Base-by-base conservation (phyloP, 306 rosid species). In the Cucurbita argyrosperma region DNA sequence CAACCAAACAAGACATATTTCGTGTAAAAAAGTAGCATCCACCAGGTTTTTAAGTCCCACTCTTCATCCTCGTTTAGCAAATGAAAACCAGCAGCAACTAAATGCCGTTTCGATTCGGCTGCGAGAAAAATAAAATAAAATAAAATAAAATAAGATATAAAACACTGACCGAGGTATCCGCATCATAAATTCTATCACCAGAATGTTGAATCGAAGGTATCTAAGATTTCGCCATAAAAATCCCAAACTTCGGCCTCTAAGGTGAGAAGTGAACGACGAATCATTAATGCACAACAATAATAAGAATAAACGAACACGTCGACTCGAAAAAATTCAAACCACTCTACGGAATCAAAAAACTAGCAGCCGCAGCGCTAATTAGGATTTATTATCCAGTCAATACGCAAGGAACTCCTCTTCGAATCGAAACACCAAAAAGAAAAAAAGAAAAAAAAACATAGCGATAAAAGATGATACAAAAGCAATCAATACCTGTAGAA, bases 1-100 rank as follows among this genome's bases (percentile, higher is more conserved):
- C 98, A 77, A 94, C 90, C 82, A 94, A 83, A 76, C 85, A 87
- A 71, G 98, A 90, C 98, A 94, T 89, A 55, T 94, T 90, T 60
- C 98, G 86, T 21, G 97, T 90, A 78, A 94, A 94, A 80, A 90
- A 89, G 82, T 94, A 94, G 77, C 95, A 87, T 52, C 97, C 97
- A 11, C 98, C 96, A 52, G 96, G 98, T 73, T 89, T 84, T 84
- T n/a, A 94, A 83, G 73, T 89, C 79, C 98, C 98, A 94, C 62
- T 90, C 92, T 40, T 90, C 89, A 76, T 84, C 87, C 86, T 90
- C 98, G 60, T 83, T 72, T 18, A 94, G 83, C 75, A 90, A 74
- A 57, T 85, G 84, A 76, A 94, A 94, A 71, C 97, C 98, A 47
- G 98, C 90, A 42, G 81, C 94, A 77, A 89, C 52, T 37, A 94